Percentiles rank a stretch among this genome's conserved stretches.
Conservation (phyloP, 768 basidiomycete genomes). For the Asterophora parasitica region DNA sequence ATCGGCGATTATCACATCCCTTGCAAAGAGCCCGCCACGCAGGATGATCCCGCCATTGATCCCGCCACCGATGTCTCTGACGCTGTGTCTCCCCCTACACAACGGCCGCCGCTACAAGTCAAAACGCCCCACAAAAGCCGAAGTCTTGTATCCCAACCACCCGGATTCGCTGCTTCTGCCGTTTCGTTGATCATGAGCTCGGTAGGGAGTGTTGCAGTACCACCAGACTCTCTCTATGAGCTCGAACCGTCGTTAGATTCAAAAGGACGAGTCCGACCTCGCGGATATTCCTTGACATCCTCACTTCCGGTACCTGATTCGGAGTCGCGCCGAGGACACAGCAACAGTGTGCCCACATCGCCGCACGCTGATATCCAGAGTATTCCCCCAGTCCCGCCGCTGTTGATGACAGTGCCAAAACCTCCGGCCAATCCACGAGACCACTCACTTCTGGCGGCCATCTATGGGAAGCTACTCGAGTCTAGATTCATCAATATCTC, state of each 20-base stretch:
- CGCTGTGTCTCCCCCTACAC: constrained; percentile 1
- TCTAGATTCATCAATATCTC: constrained; percentile 63
- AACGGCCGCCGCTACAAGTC: not conserved
- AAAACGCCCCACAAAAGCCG: not conserved
- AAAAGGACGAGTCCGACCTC: constrained; percentile 6
- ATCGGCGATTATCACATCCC: constrained; percentile 12
- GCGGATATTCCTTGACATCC: constrained; percentile 15
- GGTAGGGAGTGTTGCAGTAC: constrained; percentile 9
- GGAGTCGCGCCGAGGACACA: not conserved
- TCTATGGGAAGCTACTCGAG: constrained; percentile 66
- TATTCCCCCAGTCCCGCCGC: constrained; percentile 16
- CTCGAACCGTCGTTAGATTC: not conserved
- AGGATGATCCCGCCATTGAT: not conserved
- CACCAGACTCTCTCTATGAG: constrained; percentile 4
- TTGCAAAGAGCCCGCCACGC: not conserved
- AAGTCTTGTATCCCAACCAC: not conserved
- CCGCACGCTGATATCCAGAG: not conserved
- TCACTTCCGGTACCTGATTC: constrained; percentile 8
- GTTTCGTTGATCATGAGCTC: constrained; percentile 25
- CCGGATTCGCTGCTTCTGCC: constrained; percentile 18
- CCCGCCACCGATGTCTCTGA: not conserved
- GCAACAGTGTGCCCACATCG: constrained; percentile 1
- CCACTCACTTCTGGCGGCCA: constrained; percentile 56
- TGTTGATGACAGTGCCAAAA: constrained; percentile 33
- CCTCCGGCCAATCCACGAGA: constrained; percentile 57